Conservation (phyloP, 163 green algal genomes). For the Scenedesmus sp. region DNA sequence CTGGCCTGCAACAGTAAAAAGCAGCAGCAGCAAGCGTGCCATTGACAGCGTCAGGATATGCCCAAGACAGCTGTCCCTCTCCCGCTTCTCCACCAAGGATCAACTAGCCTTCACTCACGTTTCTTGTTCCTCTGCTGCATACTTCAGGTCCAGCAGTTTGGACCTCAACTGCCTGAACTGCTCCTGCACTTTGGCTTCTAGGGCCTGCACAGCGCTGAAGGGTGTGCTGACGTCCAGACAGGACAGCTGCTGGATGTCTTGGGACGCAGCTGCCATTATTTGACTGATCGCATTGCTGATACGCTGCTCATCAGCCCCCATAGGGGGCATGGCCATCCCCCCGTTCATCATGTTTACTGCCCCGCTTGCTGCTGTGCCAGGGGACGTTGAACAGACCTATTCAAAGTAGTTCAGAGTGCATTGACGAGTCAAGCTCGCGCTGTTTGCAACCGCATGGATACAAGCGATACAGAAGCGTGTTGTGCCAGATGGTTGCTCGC, state of each 20-base stretch:
- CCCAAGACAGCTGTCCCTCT: neutral
- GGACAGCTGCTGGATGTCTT: slow-evolving; percentile 26
- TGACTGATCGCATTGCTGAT: neutral
- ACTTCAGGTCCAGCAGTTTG: slow-evolving; percentile 17
- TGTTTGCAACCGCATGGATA: neutral
- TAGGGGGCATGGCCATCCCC: neutral
- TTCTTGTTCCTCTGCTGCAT: slow-evolving; percentile 56
- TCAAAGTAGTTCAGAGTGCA: neutral
- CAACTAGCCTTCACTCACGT: neutral
- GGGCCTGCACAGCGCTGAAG: neutral
- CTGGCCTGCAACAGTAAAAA: slow-evolving; percentile 61
- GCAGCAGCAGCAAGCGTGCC: neutral
- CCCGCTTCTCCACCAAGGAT: neutral
- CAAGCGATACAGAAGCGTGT: neutral
- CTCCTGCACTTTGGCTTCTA: slow-evolving; percentile 38
- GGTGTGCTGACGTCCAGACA: neutral
- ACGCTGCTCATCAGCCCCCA: slow-evolving; percentile 42
- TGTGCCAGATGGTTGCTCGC: neutral
- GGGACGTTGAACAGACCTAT: neutral
- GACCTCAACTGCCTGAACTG: slow-evolving; percentile 1
- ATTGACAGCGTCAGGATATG: neutral
- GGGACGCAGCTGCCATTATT: neutral
- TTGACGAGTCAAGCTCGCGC: neutral
- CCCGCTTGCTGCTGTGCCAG: neutral
- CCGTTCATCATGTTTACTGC: neutral